These are phyloP conservation scores for Diaporthe humulicola DNA, from an alignment of 2,329 filamentous ascomycete species.

Conservation along the genomic window DNA sequence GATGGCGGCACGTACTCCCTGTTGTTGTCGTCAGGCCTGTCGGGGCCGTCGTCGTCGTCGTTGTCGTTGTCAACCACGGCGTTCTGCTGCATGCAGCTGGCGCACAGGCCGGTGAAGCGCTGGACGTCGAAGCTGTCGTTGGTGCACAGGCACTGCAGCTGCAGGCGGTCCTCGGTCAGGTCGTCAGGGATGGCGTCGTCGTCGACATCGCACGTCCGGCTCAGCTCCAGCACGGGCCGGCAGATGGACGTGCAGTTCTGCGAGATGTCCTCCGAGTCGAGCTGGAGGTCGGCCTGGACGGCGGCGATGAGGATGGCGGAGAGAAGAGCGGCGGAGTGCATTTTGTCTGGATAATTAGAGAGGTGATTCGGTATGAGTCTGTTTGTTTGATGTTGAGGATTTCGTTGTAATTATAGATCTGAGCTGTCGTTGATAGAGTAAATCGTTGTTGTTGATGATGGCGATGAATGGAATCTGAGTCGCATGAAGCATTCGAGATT, in stretches of 20 bases:
- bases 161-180: slow-evolving; percentile 52
- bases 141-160: slow-evolving; percentile 56
- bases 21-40: slow-evolving; percentile 31
- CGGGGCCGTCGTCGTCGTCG: slow-evolving; percentile 35
- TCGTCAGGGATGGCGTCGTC: slow-evolving; percentile 55
- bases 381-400: background rate
- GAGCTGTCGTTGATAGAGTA: background rate
- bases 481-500: slow-evolving; percentile 23
- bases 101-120: slow-evolving; percentile 52
- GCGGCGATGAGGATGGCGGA: slow-evolving; percentile 47
- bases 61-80: slow-evolving; percentile 11
- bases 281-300: slow-evolving; percentile 49
- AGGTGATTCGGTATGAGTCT: background rate
- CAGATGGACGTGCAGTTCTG: slow-evolving; percentile 53
- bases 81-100: slow-evolving; percentile 54
- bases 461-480: background rate
- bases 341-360: slow-evolving; percentile 31
- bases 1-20: background rate
- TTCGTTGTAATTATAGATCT: background rate
- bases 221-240: slow-evolving; percentile 51
- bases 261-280: slow-evolving; percentile 53
- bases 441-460: background rate
- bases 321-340: slow-evolving; percentile 49
- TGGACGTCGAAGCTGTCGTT: slow-evolving; percentile 56
- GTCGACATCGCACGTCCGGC: slow-evolving; percentile 60